Base-by-base conservation (phyloP, 768 basidiomycete species). In the Calvatia gigantea region DNA sequence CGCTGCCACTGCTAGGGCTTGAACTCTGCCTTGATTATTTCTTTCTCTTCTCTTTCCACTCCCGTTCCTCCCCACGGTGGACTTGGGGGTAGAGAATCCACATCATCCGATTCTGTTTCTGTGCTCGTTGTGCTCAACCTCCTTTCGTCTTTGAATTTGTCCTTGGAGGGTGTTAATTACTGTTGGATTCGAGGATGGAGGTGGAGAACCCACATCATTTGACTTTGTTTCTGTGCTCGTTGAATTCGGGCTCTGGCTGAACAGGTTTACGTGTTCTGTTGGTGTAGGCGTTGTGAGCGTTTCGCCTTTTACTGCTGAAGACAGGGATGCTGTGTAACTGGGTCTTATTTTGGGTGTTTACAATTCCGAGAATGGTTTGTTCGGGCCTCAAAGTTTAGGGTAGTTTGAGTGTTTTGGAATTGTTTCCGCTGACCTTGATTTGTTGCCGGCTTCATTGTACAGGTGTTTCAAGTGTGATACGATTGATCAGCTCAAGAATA, bases 281-380 rank as follows among this genome's bases (percentile, higher is more conserved):
- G 86, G 87, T 1, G 80, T 75, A 1, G 91, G 91, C 9, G 91
- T 94, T 2, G 81, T 75, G 6, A 93, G 73, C 1, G 78, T 73
- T 64, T 91, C 84, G 6, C 91, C 85, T 65, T 86, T 86, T 85
- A 87, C 86, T 1, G 85, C 85, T 3, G 81, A 83, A 2, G 74
- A 74, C 29, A 73, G 65, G 23, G 60, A 66, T 9, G 75, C 74
- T 27, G 65, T 58, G 51, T 65, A 65, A 9, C 66, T 61, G 6
- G 70, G 58, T 29, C 80, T 77, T 27, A 67, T 73, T 12, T 79
- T 68, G 0, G 87, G 86, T 2, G 87, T 87, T 43, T 80, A 77
- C 54, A 84, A 72, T 8, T 69, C 64, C 37, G 64, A 70, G 55
- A 68, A 59, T 48, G 57, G 45, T 47, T 37, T 43, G 70, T 41